Percentiles rank a stretch among this genome's conserved stretches.
Evolutionary conservation across 768 basidiomycete species (phyloP).

Genomic region (Collybiopsis confluens): DNA sequence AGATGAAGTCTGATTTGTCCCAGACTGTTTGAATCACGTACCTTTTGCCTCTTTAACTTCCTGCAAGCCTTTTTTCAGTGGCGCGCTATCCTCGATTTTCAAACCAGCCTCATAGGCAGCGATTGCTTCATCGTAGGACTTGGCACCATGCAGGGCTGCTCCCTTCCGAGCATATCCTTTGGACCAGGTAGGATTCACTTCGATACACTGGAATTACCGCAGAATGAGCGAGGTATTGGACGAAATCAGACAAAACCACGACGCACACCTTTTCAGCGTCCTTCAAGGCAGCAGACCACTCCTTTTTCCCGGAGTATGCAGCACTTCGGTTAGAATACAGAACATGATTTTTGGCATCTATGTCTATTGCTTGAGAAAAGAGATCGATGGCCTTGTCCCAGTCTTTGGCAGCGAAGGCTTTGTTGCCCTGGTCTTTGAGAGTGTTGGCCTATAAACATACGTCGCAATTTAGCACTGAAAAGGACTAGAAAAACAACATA

Average conservation of each 20-base stretch:
- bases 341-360: constrained; percentile 84
- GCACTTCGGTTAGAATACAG: constrained; percentile 93
- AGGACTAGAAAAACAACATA: constrained; percentile 2
- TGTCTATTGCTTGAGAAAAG: constrained; percentile 75
- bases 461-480: background rate
- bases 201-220: constrained; percentile 55
- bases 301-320: constrained; percentile 79
- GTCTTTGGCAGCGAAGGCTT: constrained; percentile 90
- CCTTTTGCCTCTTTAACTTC: constrained; percentile 87
- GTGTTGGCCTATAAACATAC: constrained; percentile 36
- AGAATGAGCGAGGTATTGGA: background rate
- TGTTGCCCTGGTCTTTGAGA: constrained; percentile 92
- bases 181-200: constrained; percentile 74
- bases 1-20: constrained; percentile 3
- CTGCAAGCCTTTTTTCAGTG: constrained; percentile 80
- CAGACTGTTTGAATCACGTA: constrained; percentile 23
- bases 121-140: constrained; percentile 79
- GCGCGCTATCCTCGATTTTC: constrained; percentile 76
- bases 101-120: constrained; percentile 79
- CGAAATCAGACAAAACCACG: background rate
- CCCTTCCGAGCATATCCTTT: constrained; percentile 93
- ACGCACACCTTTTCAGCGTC: constrained; percentile 89
- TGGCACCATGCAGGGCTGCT: constrained; percentile 84
- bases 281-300: constrained; percentile 69
- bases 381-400: constrained; percentile 85